phyloP scores from a whole-genome alignment of 331 rosid genomes.

The Stylosanthes scabra region DNA sequence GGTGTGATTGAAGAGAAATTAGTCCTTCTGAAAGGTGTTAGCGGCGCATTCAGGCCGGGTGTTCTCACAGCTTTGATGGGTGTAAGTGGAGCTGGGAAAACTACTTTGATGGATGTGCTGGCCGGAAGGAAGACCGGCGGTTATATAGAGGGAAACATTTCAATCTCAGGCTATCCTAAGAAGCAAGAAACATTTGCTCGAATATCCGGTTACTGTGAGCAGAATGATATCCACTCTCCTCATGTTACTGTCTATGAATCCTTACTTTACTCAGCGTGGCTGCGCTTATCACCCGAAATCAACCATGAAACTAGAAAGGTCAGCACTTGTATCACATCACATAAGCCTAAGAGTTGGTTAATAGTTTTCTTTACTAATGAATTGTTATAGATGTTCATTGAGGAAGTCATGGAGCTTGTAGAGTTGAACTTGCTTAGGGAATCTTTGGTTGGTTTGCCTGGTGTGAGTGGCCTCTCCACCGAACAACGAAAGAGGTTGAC shows the following conservation, averaged over 20 bases:
- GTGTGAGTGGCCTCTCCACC: constrained; percentile 56
- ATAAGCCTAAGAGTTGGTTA: not conserved
- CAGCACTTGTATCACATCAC: constrained; percentile 7
- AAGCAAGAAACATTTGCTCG: constrained; percentile 53
- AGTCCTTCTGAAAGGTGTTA: constrained; percentile 44
- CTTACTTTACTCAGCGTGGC: constrained; percentile 55
- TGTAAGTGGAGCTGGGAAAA: constrained; percentile 59
- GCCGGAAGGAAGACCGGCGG: constrained; percentile 59
- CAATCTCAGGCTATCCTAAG: constrained; percentile 49
- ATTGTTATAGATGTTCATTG: constrained; percentile 46
- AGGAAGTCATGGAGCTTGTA: constrained; percentile 53
- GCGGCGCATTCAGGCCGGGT: constrained; percentile 56
- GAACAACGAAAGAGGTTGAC: constrained; percentile 58
- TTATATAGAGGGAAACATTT: constrained; percentile 46
- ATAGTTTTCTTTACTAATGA: not conserved
- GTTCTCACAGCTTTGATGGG: constrained; percentile 58
- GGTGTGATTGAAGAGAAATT: constrained; percentile 45
- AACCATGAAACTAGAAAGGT: constrained; percentile 42
- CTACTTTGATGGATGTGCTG: constrained; percentile 54
- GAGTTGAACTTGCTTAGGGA: constrained; percentile 44
- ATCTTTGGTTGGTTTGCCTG: constrained; percentile 52
- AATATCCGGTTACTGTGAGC: constrained; percentile 56
- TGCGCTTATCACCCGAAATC: constrained; percentile 44
- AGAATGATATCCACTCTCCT: constrained; percentile 58
- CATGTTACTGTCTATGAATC: constrained; percentile 55